These are phyloP conservation scores for Kodamaea suecica DNA, from an alignment of 1,139 yeast genomes.

Conservation along the genomic window DNA sequence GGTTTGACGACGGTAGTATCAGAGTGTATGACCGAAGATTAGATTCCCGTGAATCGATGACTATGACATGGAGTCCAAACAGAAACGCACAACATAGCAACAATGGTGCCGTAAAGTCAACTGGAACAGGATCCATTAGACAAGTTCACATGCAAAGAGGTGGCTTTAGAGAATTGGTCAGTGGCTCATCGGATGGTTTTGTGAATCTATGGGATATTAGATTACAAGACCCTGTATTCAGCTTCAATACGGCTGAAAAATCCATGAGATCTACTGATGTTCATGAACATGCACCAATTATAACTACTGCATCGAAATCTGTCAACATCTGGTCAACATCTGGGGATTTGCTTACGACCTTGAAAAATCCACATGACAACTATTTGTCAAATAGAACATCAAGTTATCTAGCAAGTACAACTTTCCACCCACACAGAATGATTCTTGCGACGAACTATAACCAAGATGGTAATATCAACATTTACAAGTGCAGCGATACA, in stretches of 20 bases:
- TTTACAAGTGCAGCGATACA: constrained; percentile 50
- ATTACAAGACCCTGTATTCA: constrained; percentile 62
- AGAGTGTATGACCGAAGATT: constrained; percentile 88
- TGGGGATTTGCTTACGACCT: constrained; percentile 66
- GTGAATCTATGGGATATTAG: constrained; percentile 92
- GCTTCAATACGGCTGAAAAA: constrained; percentile 56
- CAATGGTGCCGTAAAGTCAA: constrained; percentile 7
- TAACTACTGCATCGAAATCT: constrained; percentile 79
- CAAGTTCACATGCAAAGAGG: constrained; percentile 96
- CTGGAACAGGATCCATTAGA: constrained; percentile 59
- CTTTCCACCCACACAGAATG: constrained; percentile 95
- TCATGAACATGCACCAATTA: constrained; percentile 95
- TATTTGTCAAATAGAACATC: constrained; percentile 46
- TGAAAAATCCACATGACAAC: constrained; percentile 53
- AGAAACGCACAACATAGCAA: constrained; percentile 15
- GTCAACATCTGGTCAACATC: constrained; percentile 87
- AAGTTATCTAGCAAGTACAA: constrained; percentile 59
- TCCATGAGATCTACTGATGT: constrained; percentile 74
- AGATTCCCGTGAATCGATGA: constrained; percentile 83
- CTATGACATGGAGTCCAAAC: constrained; percentile 60
- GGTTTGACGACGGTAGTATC: constrained; percentile 89
- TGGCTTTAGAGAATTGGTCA: constrained; percentile 84
- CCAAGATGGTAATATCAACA: constrained; percentile 71
- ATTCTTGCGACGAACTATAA: constrained; percentile 82
- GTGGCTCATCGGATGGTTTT: constrained; percentile 80